A percentile compares a stretch with the other conserved stretches of the same genome.
Evolutionary conservation across 345 rosid species (phyloP).

Genomic region (Pseudoturritis turrita): DNA sequence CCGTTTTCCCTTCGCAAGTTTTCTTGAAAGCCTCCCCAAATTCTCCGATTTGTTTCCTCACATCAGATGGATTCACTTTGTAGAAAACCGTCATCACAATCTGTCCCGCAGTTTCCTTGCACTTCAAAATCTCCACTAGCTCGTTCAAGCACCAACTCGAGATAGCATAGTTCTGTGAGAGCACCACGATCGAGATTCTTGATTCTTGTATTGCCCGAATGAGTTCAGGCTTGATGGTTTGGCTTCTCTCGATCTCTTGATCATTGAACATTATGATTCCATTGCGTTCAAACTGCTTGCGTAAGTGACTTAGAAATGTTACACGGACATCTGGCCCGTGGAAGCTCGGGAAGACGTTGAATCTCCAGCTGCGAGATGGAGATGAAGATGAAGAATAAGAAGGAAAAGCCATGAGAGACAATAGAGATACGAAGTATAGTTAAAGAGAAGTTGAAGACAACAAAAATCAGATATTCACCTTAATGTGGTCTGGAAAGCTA

Average conservation of each 20-base stretch:
- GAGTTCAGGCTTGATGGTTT: not conserved
- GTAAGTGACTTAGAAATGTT: not conserved
- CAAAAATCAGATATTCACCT: too few species aligned
- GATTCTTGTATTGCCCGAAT: not conserved
- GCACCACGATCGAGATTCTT: not conserved
- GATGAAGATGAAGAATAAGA: not conserved
- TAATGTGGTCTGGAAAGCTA: too few species aligned
- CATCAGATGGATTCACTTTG: not conserved
- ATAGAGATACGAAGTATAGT: too few species aligned
- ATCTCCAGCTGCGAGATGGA: not conserved
- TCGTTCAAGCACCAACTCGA: conserved; percentile 15
- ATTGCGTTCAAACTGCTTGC: not conserved
- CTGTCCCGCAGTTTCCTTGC: not conserved
- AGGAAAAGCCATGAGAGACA: not conserved
- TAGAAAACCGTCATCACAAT: conserved; percentile 11
- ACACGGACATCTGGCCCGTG: not conserved
- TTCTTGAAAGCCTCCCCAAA: not conserved
- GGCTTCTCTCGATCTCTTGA: not conserved
- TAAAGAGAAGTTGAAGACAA: too few species aligned
- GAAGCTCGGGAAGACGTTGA: not conserved
- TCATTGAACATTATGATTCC: not conserved
- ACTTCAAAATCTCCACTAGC: not conserved
- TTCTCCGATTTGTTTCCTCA: not conserved
- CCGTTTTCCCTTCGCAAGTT: not conserved
- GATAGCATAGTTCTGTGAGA: not conserved